Conservation (phyloP, 163 green algal species). For the Scenedesmus sp. region DNA sequence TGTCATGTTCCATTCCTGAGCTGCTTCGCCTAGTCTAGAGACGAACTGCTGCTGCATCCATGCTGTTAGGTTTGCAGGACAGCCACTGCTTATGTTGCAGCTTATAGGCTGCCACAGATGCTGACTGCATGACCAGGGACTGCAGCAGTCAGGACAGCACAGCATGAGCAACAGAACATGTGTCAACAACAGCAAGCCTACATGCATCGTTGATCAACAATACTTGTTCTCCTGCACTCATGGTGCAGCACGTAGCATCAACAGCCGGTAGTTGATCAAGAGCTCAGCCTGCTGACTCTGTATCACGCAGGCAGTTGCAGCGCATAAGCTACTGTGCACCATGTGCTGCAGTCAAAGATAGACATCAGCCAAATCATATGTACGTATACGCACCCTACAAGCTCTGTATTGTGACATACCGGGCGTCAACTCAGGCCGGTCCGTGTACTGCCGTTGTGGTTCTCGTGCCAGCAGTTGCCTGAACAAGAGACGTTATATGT, state of each 20-base stretch:
- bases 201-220: not conserved
- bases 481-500: not conserved
- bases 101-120: not conserved
- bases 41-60: not conserved
- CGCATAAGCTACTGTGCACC: not conserved
- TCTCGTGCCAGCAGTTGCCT: not conserved
- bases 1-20: not conserved
- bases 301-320: not conserved
- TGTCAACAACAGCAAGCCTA: not conserved
- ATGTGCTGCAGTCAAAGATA: not conserved
- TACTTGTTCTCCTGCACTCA: not conserved
- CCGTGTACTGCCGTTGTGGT: not conserved
- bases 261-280: not conserved
- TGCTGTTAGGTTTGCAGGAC: not conserved
- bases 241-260: not conserved
- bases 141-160: not conserved
- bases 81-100: not conserved
- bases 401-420: not conserved
- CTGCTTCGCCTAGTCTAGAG: not conserved
- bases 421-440: constrained; percentile 8
- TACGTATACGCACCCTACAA: not conserved
- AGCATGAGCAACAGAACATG: not conserved
- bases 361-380: not conserved
- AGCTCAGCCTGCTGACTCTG: not conserved
- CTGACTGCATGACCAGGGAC: not conserved